These are phyloP conservation scores for Hsuehochloa calcarea DNA, from an alignment of 176 grass and related monocot genomes.

Conservation along the genomic window DNA sequence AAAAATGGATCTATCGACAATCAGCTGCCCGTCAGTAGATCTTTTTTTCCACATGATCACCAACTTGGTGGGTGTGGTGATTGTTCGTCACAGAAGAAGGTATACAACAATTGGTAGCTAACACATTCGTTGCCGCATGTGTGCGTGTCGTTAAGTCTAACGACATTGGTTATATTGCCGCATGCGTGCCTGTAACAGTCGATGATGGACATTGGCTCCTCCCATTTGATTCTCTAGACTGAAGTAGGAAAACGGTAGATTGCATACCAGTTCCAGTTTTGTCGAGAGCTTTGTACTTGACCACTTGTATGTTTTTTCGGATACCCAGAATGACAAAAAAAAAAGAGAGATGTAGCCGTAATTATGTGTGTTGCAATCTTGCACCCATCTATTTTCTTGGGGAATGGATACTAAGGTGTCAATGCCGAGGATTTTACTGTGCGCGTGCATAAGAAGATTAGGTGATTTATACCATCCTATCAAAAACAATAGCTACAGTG, in stretches of 20 bases:
- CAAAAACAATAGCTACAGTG: no score
- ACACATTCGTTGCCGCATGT: conserved; percentile 42
- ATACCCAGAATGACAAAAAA: neutral
- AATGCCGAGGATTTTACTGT: no score
- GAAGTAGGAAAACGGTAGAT: neutral
- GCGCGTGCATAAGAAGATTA: no score
- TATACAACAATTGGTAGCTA: conserved; percentile 32
- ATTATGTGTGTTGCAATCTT: neutral
- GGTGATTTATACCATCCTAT: no score
- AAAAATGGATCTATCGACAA: conserved; percentile 11
- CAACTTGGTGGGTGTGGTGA: conserved; percentile 1
- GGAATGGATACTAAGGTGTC: no score
- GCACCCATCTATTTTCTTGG: neutral
- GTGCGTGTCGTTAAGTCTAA: conserved; percentile 23
- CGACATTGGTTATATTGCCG: conserved; percentile 9
- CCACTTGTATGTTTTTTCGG: neutral
- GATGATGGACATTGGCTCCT: conserved; percentile 2
- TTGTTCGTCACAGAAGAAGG: conserved; percentile 21
- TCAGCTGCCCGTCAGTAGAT: neutral
- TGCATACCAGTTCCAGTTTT: conserved; percentile 16
- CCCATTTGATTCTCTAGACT: conserved; percentile 38
- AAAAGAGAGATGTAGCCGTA: neutral
- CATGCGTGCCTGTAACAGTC: conserved; percentile 32
- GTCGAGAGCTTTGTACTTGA: neutral
- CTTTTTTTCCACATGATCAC: conserved; percentile 15